Evolutionary conservation across 352 stramenopile species (phyloP), one percentile per base, ranked within the genome.

Genomic region (Phytophthora pisi): DNA sequence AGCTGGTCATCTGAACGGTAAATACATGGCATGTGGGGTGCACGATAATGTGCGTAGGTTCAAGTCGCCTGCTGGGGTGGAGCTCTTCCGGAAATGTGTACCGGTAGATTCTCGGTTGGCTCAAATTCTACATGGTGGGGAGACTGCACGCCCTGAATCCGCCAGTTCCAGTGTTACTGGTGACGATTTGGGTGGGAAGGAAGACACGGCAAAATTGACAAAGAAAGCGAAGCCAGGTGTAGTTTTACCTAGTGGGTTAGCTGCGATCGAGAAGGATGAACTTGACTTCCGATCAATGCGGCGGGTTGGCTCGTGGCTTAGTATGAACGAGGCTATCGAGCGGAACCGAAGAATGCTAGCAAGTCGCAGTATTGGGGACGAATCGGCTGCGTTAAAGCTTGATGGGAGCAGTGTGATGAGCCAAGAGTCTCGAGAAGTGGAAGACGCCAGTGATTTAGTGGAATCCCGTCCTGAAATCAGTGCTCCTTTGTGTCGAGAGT

Each of bases 1-100:
- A 5, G 62, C 77, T 0, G 61, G 57, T 0, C 74, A 88, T 52
- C 52, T 92, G 3, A 94, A 94, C 51, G 82, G 83, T 3, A 82
- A 80, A 11, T 92, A 91, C 47, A 75, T 94, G 24, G 64, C 79
- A 4, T 86, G 52, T 50, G 86, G 86, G n/a, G 55, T 73, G 0
- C 82, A 91, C 49, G 80, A 90, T 24, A 51, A 61, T 11, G 78
- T 75, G 4, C 43, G 55, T 16, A 85, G 76, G 58, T 94, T 92
- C 61, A 94, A 88, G 64, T 89, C 77, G 7, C 57, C 84, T 0
- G 57, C 73, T 24, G 86, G 86, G 0, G 70, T 92, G 5, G 86
- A 94, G 55, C 71, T 94, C 4, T 94, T 94, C 61, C 79, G 86
- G 4, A 94, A 92, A 31, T 68, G 72, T 42, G 52, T 93, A 0